Evolutionary conservation across 352 stramenopile genomes (phyloP), one percentile per base, ranked within the genome.

Genomic region (Phytophthora sojae): DNA sequence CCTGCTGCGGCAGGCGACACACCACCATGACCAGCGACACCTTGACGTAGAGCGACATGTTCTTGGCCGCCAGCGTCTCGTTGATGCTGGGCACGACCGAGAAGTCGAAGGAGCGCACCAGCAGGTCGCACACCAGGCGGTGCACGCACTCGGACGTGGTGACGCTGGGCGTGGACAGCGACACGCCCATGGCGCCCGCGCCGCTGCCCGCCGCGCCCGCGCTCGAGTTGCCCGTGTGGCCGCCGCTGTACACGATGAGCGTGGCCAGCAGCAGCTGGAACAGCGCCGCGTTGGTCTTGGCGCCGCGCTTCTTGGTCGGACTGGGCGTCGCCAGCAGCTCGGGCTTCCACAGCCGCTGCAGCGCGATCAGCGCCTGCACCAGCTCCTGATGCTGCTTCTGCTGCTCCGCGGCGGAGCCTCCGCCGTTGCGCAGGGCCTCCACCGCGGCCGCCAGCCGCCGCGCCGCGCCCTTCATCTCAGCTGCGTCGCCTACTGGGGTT

Each of bases 51-150:
- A 92, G 62, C 32, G 86, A 88, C 51, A 81, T 71, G 49, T 76
- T 83, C 63, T 91, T 94, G 60, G 73, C 67, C 15, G 52, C 56
- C 21, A 95, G 61, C 21, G 75, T 68, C 35, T 94, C 85, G 45
- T 83, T 93, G 52, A 94, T 75, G 19, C 70, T 68, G 3, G 80
- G 67, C 15, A 85, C 79, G 9, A 81, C 75, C 4, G 85, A 82
- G 67, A 90, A 95, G 63, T 95, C 88, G 71, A 94, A 96, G 21
- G 81, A 73, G 21, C 76, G 77, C 57, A 90, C 84, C 37, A 96
- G 68, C 42, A 94, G 59, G 49, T 96, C 87, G 73, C 80, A 91
- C 30, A 95, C 58, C 7, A 96, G 63, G 37, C 79, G 79, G 26
- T 91, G 77, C 17, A 96, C 71, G 58, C 82, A 85, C 64, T 96